Evolutionary conservation across 1,139 yeast species (phyloP), one percentile per base, ranked within the genome.

Genomic region (Kurtzmaniella quercitrusa): DNA sequence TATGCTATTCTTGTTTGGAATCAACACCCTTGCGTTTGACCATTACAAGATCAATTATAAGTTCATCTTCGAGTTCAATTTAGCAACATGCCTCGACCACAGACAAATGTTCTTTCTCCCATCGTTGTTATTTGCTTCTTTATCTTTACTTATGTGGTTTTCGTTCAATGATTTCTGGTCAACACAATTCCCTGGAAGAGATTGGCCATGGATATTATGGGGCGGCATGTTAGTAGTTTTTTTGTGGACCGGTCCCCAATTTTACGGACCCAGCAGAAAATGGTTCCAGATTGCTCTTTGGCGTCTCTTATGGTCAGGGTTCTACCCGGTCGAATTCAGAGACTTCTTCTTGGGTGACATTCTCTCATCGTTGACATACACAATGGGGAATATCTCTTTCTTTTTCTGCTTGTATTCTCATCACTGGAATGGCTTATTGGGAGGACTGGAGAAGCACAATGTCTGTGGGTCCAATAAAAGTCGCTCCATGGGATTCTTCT

Each of bases 341-440:
- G 98, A 93, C 64, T 91, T 93, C 70, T 90, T 89, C 60, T 55
- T 91, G 44, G 98, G 98, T 17, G 98, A 93, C 63, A 82, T 93
- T 29, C 69, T 90, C 43, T 87, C 95, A 63, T 86, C 96, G 33
- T 69, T 93, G 58, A 86, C 96, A 1, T 93, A 93, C 62, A 78
- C 96, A 1, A 71, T 89, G 70, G 87, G 96, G 3, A 93, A 91
- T 55, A 66, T 88, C 23, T 85, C 95, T 1, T 80, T 90, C 60
- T 89, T 88, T 66, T 82, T 89, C 50, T 93, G 98, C 59, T 68
- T 88, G 23, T 91, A 88, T 60, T 77, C 85, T 1, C 75, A 79
- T 5, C 77, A 82, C 46, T 85, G 94, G 90, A 60, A 63, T 21
- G 82, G 83, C 8, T 60, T 75, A 7, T 48, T 72, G 17, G 65